Evolutionary conservation across 148 eudicot genomes (phyloP), one percentile per base, ranked within the genome.

Genomic region (Cornus kousa): DNA sequence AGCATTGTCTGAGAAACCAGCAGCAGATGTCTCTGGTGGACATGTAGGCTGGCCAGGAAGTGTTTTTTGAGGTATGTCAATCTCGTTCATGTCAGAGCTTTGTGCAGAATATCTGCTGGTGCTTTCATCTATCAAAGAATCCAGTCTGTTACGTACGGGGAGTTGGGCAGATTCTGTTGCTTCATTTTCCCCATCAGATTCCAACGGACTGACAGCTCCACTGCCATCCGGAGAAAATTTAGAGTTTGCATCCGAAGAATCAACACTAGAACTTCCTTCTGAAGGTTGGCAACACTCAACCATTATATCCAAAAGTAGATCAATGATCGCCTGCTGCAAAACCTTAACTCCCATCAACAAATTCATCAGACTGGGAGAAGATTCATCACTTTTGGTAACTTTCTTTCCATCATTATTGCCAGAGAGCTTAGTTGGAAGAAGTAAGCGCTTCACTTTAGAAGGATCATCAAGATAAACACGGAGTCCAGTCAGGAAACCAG

Each of bases 401-500:
- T 93, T 91, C 91, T 88, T 91, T 74, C 91, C 93, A 70, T 88
- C 92, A 84, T 59, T 87, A 81, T 84, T 69, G 79, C 92, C 88
- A 82, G 99, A 92, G 73, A 96, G 82, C 84, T 91, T 96, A 22
- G 99, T 91, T 22, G 99, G 99, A 78, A 96, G 97, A 79, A 96
- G 98, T 81, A 96, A 86, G 48, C 94, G 97, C 85, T 96, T 96
- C 71, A 94, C 92, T 90, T 96, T 96, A 79, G 89, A 93, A 65
- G 99, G 99, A 87, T 96, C 99, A 79, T 93, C 97, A 80, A 96
- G 99, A 87, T 96, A 92, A 68, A 92, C 93, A 78, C 98, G 98
- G 62, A 96, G 95, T 70, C 97, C 98, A 64, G 99, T 91, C 84
- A 96, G 83, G 77, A 96, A 96, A 65, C 98, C 98, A 83, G 99